Base-by-base conservation (phyloP, 495 filamentous ascomycete species). In the Eremomyces bilateralis region DNA sequence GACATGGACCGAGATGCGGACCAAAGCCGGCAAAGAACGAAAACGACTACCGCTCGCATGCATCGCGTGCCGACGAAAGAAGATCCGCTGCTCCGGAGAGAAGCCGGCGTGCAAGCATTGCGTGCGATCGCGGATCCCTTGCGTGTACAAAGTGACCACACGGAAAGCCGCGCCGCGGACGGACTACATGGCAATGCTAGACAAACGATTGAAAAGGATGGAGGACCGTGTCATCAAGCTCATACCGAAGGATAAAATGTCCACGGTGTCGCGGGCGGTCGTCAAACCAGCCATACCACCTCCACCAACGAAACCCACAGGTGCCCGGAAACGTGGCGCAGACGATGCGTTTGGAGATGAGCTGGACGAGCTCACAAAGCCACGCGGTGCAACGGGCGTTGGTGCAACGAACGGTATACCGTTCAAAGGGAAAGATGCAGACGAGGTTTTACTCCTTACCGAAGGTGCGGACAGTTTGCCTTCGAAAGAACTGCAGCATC, bases 101-200 rank as follows among this genome's bases (percentile, higher is more conserved):
- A 94, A 92, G 54, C 88, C 88, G 10, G 80, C 84, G 1, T 97
- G 88, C 59, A 92, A 90, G 50, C 88, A 97, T 59, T 97, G 88
- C 53, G 67, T 90, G 38, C 67, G 83, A 34, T 92, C 82, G 36
- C 69, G 88, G 27, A 91, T 91, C 45, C 85, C 88, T 3, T 97
- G 88, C 51, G 82, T 95, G n/a, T 97, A 97, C 64, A 95, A 95
- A 48, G 80, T 91, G 30, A 93, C 85, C 0, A 82, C 83, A 6
- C 63, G 88, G 41, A 95, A 94, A 52, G 84, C 83, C 2, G 82
- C 84, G n/a, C 85, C 88, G 24, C 66, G 88, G 37, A 93, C 85
- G 12, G 88, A 95, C 53, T 97, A 95, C 53, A 97, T 95, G 88
- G 85, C 85, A 12, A 97, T 93, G 85, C 55, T 95, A 42, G 88